Base-by-base conservation (phyloP, 192 early-diverging fungal species). In the Obelidium mucronatum region DNA sequence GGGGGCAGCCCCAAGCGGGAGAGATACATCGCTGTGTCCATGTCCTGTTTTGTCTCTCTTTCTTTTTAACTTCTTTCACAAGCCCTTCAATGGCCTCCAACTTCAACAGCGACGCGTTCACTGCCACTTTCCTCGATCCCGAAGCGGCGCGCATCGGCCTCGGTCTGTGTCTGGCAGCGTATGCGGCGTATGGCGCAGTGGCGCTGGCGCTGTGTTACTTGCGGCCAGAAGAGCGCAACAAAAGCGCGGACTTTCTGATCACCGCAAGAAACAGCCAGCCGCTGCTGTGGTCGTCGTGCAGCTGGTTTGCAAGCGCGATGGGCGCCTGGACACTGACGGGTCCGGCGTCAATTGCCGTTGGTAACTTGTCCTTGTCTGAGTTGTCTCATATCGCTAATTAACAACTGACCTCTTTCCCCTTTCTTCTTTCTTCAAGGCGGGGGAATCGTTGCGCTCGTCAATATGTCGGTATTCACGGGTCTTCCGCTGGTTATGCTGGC, bases 391-490 rank as follows among this genome's bases (percentile, higher is more conserved):
- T n/a, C n/a, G n/a, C n/a, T n/a, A n/a, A n/a, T n/a, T n/a, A n/a
- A n/a, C n/a, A n/a, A n/a, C n/a, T n/a, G n/a, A n/a, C n/a, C n/a
- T n/a, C n/a, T n/a, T n/a, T n/a, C n/a, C n/a, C n/a, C n/a, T n/a
- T n/a, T n/a, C n/a, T n/a, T n/a, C n/a, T n/a, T n/a, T n/a, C n/a
- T n/a, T n/a, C n/a, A n/a, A n/a, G n/a, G n/a, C n/a, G n/a, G n/a
- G n/a, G 85, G 85, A n/a, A 75, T 74, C 61, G 66, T 87, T 64
- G 83, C 83, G 13, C 44, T 87, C 11, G 65, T 80, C 33, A 68
- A 53, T 15, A 83, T 84, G 72, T 36, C 85, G 30, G 8, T 87
- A 31, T 75, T 75, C 59, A 76, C 69, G 13, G 85, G 83, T 3
- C 35, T 83, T 26, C 85, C 85, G 40, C 24, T 87, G 15, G 36